A percentile compares a stretch with the other conserved stretches of the same genome.
Evolutionary conservation across 805 yeast genomes (phyloP).

Genomic region (Metschnikowia sp.): DNA sequence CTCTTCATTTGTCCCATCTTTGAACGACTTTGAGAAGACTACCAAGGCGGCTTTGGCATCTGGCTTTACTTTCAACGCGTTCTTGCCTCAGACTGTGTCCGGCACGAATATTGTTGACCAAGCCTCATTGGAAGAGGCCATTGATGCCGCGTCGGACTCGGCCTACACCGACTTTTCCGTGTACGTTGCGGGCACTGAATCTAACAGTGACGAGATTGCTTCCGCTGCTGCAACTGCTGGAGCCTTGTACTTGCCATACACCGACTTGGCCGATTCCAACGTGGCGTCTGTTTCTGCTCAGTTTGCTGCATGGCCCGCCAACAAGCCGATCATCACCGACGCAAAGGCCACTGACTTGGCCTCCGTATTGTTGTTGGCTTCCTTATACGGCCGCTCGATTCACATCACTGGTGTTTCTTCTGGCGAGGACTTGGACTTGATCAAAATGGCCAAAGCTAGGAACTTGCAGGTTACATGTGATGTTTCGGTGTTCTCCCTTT

Average conservation of each 20-base stretch:
- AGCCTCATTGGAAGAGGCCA: constrained; percentile 62
- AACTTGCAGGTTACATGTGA: constrained; percentile 85
- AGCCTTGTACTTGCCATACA: constrained; percentile 78
- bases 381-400: constrained; percentile 77
- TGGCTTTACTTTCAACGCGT: constrained; percentile 84
- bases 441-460: constrained; percentile 81
- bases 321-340: constrained; percentile 85
- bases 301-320: constrained; percentile 77
- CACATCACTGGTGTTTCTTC: constrained; percentile 86
- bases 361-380: constrained; percentile 84
- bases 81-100: constrained; percentile 66
- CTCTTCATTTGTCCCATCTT: constrained; percentile 71
- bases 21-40: constrained; percentile 63
- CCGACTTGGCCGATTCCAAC: constrained; percentile 62
- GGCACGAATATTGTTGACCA: constrained; percentile 66
- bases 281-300: constrained; percentile 79
- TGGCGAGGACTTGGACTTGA: constrained; percentile 77
- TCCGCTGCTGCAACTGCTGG: constrained; percentile 67
- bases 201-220: constrained; percentile 59
- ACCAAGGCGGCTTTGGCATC: constrained; percentile 71
- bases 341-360: constrained; percentile 91
- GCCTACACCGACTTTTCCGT: constrained; percentile 81
- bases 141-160: constrained; percentile 50
- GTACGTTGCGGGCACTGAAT: constrained; percentile 76
- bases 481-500: constrained; percentile 75